These are phyloP conservation scores for Cudoniella acicularis DNA, from an alignment of 495 filamentous ascomycete species.

Conservation along the genomic window DNA sequence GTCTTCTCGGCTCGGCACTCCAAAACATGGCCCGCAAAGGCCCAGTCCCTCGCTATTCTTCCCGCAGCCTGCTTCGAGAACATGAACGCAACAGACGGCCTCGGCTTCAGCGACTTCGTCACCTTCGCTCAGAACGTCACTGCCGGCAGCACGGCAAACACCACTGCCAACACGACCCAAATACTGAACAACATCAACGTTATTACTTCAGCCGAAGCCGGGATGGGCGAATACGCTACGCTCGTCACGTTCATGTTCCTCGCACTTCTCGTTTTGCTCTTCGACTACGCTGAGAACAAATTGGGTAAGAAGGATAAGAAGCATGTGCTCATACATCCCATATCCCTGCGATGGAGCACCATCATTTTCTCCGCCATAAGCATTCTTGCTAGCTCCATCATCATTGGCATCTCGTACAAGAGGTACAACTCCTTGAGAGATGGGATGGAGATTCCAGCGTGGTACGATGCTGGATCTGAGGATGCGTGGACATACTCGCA, in stretches of 20 bases:
- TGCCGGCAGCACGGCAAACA: background rate
- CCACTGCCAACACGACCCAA: background rate
- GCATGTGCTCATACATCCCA: too few species aligned
- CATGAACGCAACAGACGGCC: background rate
- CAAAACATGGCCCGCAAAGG: background rate
- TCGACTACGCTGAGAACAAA: background rate
- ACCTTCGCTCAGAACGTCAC: background rate
- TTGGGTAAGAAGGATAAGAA: background rate
- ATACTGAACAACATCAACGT: background rate
- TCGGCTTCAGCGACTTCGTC: background rate
- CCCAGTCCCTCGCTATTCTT: background rate
- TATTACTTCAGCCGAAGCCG: background rate
- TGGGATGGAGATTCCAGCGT: background rate
- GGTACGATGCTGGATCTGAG: background rate
- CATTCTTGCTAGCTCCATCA: background rate
- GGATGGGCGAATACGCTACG: background rate
- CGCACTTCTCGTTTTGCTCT: background rate
- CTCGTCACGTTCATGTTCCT: background rate
- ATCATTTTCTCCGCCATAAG: background rate
- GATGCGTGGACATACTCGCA: background rate
- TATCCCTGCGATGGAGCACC: background rate
- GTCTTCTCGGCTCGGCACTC: background rate
- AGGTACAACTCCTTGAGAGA: background rate
- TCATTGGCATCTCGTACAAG: background rate
- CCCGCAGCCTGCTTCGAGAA: background rate